phyloP scores from a whole-genome alignment of 192 early-diverging fungal genomes.

The Backusella morwellensis region DNA sequence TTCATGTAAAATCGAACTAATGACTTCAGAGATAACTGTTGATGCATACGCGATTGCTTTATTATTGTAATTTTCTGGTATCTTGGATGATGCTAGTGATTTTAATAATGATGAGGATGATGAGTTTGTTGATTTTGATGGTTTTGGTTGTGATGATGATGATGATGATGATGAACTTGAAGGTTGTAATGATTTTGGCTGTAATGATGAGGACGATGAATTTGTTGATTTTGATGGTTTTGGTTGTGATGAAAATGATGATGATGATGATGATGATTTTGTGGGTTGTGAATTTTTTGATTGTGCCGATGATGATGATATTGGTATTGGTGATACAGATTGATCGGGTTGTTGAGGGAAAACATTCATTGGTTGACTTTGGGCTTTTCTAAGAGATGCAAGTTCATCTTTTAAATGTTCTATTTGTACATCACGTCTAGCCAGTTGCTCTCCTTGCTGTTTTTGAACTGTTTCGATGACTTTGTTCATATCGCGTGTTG shows the following conservation, averaged over 20 bases:
- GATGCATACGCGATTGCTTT: background rate
- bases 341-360: background rate
- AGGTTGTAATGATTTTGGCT: background rate
- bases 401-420: conserved; percentile 2
- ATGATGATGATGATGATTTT: background rate
- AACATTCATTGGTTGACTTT: background rate
- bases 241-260: background rate
- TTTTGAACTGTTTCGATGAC: background rate
- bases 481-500: conserved; percentile 3
- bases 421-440: conserved; percentile 3
- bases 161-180: background rate
- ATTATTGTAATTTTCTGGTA: background rate
- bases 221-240: background rate
- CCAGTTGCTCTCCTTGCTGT: background rate
- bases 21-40: background rate
- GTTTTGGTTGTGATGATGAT: background rate
- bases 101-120: background rate
- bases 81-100: background rate
- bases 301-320: background rate
- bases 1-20: background rate
- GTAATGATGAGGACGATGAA: background rate
- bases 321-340: background rate
- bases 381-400: background rate
- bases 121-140: background rate
- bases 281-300: background rate